These are phyloP conservation scores for Penicillium palitans DNA, from an alignment of 2,329 filamentous ascomycete species.

Conservation along the genomic window DNA sequence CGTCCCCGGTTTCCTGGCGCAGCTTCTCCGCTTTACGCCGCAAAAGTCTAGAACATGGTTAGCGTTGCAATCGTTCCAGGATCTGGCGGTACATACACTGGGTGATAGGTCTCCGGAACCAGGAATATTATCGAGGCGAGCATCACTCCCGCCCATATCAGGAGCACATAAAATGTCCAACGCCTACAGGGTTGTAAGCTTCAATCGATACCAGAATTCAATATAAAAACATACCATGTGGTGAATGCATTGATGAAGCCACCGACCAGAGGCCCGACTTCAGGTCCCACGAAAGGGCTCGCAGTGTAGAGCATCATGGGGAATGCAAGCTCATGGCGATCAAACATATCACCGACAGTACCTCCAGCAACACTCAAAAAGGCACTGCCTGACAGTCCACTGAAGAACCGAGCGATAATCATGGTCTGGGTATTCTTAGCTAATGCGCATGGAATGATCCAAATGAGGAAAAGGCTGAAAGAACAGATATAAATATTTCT, in stretches of 20 bases:
- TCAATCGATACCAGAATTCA: not conserved
- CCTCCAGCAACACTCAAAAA: constrained; percentile 73
- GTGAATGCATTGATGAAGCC: constrained; percentile 79
- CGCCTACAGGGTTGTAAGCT: constrained; percentile 47
- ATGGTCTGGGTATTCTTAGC: constrained; percentile 80
- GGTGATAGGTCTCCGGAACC: constrained; percentile 84
- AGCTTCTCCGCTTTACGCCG: constrained; percentile 68
- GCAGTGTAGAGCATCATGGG: constrained; percentile 82
- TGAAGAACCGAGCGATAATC: constrained; percentile 73
- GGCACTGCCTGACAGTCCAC: constrained; percentile 49
- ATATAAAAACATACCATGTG: constrained; percentile 53
- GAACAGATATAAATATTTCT: constrained; percentile 76
- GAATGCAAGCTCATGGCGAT: constrained; percentile 65
- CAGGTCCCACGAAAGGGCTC: constrained; percentile 59
- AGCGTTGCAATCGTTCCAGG: constrained; percentile 36
- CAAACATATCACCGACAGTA: constrained; percentile 80
- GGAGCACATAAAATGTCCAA: constrained; percentile 80
- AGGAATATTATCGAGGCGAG: constrained; percentile 65
- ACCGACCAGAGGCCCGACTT: constrained; percentile 60
- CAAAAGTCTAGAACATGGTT: constrained; percentile 55
- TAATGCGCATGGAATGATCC: constrained; percentile 77
- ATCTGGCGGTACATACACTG: constrained; percentile 40
- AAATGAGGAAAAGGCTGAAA: constrained; percentile 62
- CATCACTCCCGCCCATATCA: constrained; percentile 75
- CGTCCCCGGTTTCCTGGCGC: constrained; percentile 74